phyloP scores from a whole-genome alignment of 2,329 filamentous ascomycete species.

The Emergomyces africanus region DNA sequence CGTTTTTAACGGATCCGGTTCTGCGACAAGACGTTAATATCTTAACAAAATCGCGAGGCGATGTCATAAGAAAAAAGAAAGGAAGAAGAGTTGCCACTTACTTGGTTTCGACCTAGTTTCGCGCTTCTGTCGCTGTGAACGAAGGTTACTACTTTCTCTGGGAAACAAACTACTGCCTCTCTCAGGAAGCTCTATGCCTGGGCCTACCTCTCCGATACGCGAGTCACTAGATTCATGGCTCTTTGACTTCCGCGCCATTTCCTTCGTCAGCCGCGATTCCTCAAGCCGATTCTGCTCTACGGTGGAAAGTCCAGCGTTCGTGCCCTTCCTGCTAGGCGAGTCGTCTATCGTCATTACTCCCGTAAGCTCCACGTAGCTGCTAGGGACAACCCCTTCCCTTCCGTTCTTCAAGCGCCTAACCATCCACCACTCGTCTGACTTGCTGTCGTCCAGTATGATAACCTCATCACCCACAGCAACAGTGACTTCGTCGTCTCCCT shows the following conservation, averaged over 20 bases:
- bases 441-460: constrained; percentile 72
- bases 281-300: constrained; percentile 68
- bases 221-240: constrained; percentile 39
- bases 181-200: constrained; percentile 60
- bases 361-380: constrained; percentile 86
- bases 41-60: background rate
- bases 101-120: constrained; percentile 66
- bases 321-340: constrained; percentile 36
- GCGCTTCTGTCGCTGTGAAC: constrained; percentile 57
- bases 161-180: constrained; percentile 66
- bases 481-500: constrained; percentile 92
- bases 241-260: constrained; percentile 55
- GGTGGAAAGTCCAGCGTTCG: constrained; percentile 50
- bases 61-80: background rate
- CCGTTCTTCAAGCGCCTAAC: constrained; percentile 81
- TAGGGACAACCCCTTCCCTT: constrained; percentile 90
- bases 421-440: constrained; percentile 98
- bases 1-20: constrained; percentile 71
- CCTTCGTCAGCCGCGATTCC: constrained; percentile 71
- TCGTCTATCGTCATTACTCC: constrained; percentile 47
- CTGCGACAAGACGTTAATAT: constrained; percentile 31
- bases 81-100: constrained; percentile 35
- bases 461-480: constrained; percentile 86
- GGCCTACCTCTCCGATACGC: constrained; percentile 58
- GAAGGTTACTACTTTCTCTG: constrained; percentile 53